Evolutionary conservation across 345 rosid genomes (phyloP), one percentile per base, ranked within the genome.

Genomic region (Dovyalis caffra): DNA sequence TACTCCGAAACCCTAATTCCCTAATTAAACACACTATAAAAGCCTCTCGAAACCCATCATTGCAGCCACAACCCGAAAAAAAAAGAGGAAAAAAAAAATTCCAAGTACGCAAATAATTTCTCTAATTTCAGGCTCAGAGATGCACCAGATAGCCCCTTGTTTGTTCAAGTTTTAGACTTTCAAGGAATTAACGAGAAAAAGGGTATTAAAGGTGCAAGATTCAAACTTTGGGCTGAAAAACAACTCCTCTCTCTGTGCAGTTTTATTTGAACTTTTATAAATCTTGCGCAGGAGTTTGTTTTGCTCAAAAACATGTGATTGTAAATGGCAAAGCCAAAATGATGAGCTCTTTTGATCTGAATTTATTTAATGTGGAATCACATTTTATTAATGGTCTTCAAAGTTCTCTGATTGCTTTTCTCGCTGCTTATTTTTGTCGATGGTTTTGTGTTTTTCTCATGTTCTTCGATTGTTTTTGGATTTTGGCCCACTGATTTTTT

Each of bases 391-490:
- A 25, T 66, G 68, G 76, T 72, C 87, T 84, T 82, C 83, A 79
- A 84, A 82, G 83, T 81, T 84, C 87, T 84, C 85, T 84, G 87
- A 84, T 84, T 67, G 67, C 78, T 68, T 76, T 68, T 60, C 75
- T 75, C 21, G 14, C 33, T 26, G 63, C 28, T 62, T 23, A 1
- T 20, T 74, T 21, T 67, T 23, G 58, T 5, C 31, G 16, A 11
- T 47, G 15, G 56, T 51, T 15, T 60, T 61, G 16, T 12, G 5
- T 28, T 28, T 61, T 25, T 61, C 15, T 61, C 7, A 21, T 57
- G 62, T 3, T n/a, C 23, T 57, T 57, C n/a, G n/a, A n/a, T 57
- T n/a, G 31, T 18, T 23, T 56, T 0, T 20, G 23, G 26, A 5
- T 31, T 1, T 9, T 11, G 26, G 5, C 29, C 5, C 64, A 4